Evolutionary conservation across 345 rosid genomes (phyloP).

Genomic region (Lagerstroemia speciosa): DNA sequence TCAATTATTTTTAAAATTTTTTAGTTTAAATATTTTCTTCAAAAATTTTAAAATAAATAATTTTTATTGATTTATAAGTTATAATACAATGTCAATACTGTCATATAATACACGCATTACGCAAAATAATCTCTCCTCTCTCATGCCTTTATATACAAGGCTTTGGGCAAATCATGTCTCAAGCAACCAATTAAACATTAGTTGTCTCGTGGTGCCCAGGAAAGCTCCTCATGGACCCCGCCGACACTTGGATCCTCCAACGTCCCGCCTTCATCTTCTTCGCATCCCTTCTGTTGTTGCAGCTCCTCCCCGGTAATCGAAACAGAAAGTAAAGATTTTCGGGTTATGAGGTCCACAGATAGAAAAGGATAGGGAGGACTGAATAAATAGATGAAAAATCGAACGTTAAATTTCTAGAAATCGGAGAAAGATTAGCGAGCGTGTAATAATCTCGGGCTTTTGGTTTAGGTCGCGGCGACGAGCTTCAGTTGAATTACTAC

Average conservation of each 20-base stretch:
- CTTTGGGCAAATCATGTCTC: not conserved
- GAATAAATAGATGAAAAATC: not conserved
- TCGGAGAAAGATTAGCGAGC: too few species aligned
- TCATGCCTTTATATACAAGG: not conserved
- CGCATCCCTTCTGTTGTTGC: slow-evolving; percentile 25
- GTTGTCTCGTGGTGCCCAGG: not conserved
- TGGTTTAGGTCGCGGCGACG: slow-evolving; percentile 32
- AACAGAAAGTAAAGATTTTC: too few species aligned
- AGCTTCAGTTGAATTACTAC: slow-evolving; percentile 58
- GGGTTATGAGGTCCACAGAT: too few species aligned
- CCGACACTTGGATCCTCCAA: not conserved
- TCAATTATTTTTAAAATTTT: too few species aligned
- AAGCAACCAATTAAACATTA: not conserved
- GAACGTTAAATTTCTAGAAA: too few species aligned
- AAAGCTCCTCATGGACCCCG: slow-evolving; percentile 6
- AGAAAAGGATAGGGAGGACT: too few species aligned
- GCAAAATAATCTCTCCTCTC: not conserved
- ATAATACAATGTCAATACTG: too few species aligned
- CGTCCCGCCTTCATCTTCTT: slow-evolving; percentile 28
- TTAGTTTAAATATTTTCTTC: too few species aligned
- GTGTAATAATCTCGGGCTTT: not conserved
- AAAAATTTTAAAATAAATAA: too few species aligned
- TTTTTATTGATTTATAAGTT: too few species aligned
- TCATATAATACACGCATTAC: too few species aligned
- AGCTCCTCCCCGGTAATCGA: slow-evolving; percentile 35